Base-by-base conservation (phyloP, 306 rosid species). In the Cucurbita moschata region DNA sequence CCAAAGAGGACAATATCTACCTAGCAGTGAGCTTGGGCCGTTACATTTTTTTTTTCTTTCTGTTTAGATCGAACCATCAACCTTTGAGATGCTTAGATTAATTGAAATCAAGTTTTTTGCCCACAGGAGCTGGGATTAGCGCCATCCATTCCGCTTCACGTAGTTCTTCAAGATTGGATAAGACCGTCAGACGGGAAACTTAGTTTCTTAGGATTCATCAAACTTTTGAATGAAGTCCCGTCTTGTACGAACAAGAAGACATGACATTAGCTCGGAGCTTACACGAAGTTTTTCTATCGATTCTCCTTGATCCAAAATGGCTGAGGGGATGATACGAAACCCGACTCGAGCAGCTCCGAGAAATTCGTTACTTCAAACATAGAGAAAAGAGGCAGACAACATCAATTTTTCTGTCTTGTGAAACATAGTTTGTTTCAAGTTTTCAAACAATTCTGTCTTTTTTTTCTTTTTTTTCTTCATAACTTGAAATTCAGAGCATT, bases 81-180 rank as follows among this genome's bases (percentile, higher is more conserved):
- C 13, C 15, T 46, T 46, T 6, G 0, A 43, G 4, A 46, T 43
- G 53, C 38, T 15, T 77, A 8, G 54, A 55, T 18, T 46, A 59
- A 14, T 0, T 19, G 5, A 35, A 63, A 38, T 16, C 8, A 12
- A n/a, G 8, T 26, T 65, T 38, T 81, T 19, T 44, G 61, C 58
- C 13, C 83, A 30, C 35, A 92, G 97, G 97, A 92, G 77, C 89
- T 92, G 7, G 96, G 97, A 49, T 91, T 92, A 73, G 74, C 94
- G 63, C 88, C 96, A 8, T 89, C 96, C 0, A 90, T 92, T 19
- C 96, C 96, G 0, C 88, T 92, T 74, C 97, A 92, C 16, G 92
- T 88, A 26, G 97, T 92, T 49, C 97, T 92, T 66, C 94, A 92
- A 76, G 97, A 92, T 79, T 92, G 97, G 97, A 85, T 92, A 40